phyloP scores from a whole-genome alignment of 306 rosid species.

The Oxytropis ochrocephala region DNA sequence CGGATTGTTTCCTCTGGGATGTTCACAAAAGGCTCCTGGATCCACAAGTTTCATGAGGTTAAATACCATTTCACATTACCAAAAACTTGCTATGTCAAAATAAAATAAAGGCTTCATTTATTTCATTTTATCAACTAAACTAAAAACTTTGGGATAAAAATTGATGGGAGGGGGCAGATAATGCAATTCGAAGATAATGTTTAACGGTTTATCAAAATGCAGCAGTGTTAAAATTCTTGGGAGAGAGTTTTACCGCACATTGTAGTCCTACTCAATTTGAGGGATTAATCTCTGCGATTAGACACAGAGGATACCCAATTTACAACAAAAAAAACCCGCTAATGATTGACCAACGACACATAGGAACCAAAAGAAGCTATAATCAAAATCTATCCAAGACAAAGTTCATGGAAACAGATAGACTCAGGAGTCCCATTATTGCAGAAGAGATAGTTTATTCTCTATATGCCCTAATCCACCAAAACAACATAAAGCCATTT shows the following conservation, averaged over 20 bases:
- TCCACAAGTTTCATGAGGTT: slow-evolving; percentile 9
- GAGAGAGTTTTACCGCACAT: no score
- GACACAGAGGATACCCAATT: no score
- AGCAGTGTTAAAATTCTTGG: no score
- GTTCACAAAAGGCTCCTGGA: slow-evolving; percentile 93
- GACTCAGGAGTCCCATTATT: neutral
- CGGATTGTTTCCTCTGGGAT: slow-evolving; percentile 87
- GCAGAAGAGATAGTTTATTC: neutral
- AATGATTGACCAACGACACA: neutral
- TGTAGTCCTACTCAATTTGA: no score
- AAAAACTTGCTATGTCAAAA: neutral
- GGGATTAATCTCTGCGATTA: no score
- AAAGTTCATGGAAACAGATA: neutral
- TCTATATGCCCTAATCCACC: slow-evolving; percentile 5
- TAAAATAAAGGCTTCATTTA: neutral
- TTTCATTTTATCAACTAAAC: neutral
- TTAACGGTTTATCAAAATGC: neutral
- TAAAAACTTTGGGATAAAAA: neutral
- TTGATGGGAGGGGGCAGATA: neutral
- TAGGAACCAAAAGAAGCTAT: neutral
- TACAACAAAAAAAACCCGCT: no score
- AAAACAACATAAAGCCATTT: neutral
- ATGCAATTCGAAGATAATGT: neutral
- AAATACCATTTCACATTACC: neutral
- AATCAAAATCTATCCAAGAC: neutral